Conservation (phyloP, 129 eudicot species). For the Tagetes patula region DNA sequence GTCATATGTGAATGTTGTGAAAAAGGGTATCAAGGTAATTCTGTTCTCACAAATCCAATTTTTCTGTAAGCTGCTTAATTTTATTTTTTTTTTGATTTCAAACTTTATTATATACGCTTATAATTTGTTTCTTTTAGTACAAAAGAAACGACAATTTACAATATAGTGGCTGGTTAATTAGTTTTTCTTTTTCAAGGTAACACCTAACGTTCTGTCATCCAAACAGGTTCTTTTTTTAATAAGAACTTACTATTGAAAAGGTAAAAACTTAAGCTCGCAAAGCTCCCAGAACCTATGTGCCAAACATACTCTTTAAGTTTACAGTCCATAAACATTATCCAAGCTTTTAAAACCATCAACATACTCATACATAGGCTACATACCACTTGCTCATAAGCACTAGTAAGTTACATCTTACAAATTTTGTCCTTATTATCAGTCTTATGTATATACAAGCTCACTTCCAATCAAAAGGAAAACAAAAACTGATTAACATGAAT, state of each 20-base stretch:
- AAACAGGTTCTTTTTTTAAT: not conserved
- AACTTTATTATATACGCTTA: too few relatives aligned
- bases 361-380: not conserved
- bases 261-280: not conserved
- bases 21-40: not conserved
- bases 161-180: not conserved
- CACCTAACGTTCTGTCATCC: not conserved
- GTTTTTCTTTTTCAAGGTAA: not conserved
- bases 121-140: too few relatives aligned
- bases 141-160: too few relatives aligned
- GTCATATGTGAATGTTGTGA: not conserved
- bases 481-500: slow-evolving; percentile 4
- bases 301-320: not conserved
- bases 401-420: slow-evolving; percentile 1
- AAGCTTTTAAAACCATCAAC: not conserved
- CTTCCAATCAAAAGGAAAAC: not conserved
- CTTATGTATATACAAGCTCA: not conserved
- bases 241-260: not conserved
- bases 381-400: not conserved
- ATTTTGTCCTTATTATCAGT: not conserved
- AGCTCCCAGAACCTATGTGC: not conserved
- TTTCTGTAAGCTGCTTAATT: not conserved
- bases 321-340: not conserved
- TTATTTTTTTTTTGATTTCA: too few relatives aligned
- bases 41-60: not conserved